Evolutionary conservation across 2,329 filamentous ascomycete genomes (phyloP).

Genomic region (Aphanoascus verrucosus): DNA sequence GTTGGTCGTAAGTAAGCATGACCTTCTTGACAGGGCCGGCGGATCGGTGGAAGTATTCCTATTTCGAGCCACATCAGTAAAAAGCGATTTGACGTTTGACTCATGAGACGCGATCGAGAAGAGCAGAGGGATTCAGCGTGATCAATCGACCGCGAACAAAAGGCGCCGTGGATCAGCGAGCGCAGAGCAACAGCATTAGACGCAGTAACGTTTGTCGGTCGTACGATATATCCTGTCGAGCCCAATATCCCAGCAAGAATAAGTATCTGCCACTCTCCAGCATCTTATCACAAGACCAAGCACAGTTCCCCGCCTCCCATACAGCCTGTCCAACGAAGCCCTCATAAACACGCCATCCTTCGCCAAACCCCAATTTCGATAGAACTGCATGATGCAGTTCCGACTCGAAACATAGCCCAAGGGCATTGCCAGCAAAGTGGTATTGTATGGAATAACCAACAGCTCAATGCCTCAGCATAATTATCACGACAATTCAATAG

Average conservation of each 20-base stretch:
- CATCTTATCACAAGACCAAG: too few relatives aligned
- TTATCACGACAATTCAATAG: too few relatives aligned
- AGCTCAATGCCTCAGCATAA: too few relatives aligned
- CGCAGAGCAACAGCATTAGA: slow-evolving; percentile 45
- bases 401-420: too few relatives aligned
- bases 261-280: not conserved
- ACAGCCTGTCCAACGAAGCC: too few relatives aligned
- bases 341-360: too few relatives aligned
- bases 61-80: slow-evolving; percentile 45
- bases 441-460: too few relatives aligned
- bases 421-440: too few relatives aligned
- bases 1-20: slow-evolving; percentile 83
- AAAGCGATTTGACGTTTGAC: slow-evolving; percentile 5
- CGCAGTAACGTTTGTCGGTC: not conserved
- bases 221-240: too few relatives aligned
- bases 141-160: slow-evolving; percentile 17
- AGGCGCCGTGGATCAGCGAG: slow-evolving; percentile 45
- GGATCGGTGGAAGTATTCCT: slow-evolving; percentile 92
- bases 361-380: too few relatives aligned
- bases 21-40: slow-evolving; percentile 86
- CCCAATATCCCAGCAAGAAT: not conserved
- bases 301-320: too few relatives aligned
- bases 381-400: too few relatives aligned
- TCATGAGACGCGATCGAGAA: slow-evolving; percentile 13
- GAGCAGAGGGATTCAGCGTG: slow-evolving; percentile 14